These are phyloP conservation scores for Curvularia verruculosa DNA, from an alignment of 2,329 filamentous ascomycete species.

Conservation along the genomic window DNA sequence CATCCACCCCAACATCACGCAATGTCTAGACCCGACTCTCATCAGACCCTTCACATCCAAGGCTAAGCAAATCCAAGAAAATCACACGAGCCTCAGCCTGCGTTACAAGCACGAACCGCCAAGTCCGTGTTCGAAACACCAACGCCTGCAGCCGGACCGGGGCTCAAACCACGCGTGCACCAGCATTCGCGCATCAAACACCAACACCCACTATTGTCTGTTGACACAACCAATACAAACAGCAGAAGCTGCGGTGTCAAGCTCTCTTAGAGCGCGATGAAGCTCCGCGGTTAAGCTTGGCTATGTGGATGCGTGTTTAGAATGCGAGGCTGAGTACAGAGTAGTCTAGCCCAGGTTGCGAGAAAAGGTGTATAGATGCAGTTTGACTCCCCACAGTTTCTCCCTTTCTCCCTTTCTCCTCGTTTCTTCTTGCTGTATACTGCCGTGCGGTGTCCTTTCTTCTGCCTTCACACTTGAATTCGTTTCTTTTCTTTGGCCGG, in stretches of 20 bases:
- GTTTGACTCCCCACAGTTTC: neutral
- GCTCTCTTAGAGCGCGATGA: slow-evolving; percentile 23
- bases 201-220: slow-evolving; percentile 10
- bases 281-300: slow-evolving; percentile 28
- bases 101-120: slow-evolving; percentile 16
- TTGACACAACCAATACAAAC: neutral
- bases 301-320: slow-evolving; percentile 16
- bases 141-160: slow-evolving; percentile 1
- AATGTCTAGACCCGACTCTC: neutral
- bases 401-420: slow-evolving; percentile 9
- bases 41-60: neutral
- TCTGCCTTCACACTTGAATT: neutral
- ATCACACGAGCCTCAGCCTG: neutral
- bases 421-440: slow-evolving; percentile 12
- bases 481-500: slow-evolving; percentile 31
- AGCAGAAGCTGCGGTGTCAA: slow-evolving; percentile 15
- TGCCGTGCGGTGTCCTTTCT: slow-evolving; percentile 11
- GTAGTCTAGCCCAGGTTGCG: neutral
- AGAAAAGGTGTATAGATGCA: neutral
- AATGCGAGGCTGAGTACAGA: neutral
- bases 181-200: slow-evolving; percentile 39
- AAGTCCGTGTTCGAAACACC: slow-evolving; percentile 37
- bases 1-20: neutral
- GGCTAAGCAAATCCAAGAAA: neutral
- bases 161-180: slow-evolving; percentile 34